These are phyloP conservation scores for Pseudoneurospora amorphoporcata DNA, from an alignment of 495 filamentous ascomycete genomes.

Conservation along the genomic window DNA sequence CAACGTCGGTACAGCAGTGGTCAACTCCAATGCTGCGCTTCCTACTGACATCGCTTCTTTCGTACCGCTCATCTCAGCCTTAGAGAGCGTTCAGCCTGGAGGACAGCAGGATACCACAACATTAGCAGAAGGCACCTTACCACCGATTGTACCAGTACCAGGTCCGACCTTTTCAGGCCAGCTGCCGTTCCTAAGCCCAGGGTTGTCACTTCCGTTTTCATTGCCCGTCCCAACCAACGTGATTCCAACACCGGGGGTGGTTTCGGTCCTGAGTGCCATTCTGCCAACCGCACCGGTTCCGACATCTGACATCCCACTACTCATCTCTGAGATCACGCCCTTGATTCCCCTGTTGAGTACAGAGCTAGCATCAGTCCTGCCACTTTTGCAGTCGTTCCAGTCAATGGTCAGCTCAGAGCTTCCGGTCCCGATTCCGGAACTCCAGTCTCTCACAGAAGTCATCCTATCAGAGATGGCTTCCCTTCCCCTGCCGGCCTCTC, in stretches of 20 bases:
- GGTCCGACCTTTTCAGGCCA: background rate
- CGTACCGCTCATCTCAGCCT: background rate
- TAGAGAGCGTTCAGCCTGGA: background rate
- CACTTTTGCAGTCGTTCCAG: slow-evolving; percentile 4
- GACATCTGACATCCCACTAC: background rate
- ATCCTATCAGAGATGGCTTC: slow-evolving; percentile 2
- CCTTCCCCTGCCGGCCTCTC: background rate
- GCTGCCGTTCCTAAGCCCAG: background rate
- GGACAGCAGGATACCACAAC: background rate
- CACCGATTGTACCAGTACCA: background rate
- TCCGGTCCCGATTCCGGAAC: background rate
- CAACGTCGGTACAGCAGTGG: background rate
- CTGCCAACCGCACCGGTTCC: slow-evolving; percentile 1
- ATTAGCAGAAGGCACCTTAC: background rate
- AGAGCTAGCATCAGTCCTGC: background rate
- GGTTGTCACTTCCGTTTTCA: slow-evolving; percentile 1
- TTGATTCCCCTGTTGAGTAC: slow-evolving; percentile 1
- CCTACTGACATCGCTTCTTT: background rate
- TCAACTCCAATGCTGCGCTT: background rate
- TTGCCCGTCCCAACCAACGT: slow-evolving; percentile 2
- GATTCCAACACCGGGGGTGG: background rate
- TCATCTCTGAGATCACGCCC: slow-evolving; percentile 5
- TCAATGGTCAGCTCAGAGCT: slow-evolving; percentile 8
- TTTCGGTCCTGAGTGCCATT: slow-evolving; percentile 1
- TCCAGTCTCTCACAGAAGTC: background rate